These are phyloP conservation scores for Apiospora kogelbergensis DNA, from an alignment of 2,329 filamentous ascomycete species.

Conservation along the genomic window DNA sequence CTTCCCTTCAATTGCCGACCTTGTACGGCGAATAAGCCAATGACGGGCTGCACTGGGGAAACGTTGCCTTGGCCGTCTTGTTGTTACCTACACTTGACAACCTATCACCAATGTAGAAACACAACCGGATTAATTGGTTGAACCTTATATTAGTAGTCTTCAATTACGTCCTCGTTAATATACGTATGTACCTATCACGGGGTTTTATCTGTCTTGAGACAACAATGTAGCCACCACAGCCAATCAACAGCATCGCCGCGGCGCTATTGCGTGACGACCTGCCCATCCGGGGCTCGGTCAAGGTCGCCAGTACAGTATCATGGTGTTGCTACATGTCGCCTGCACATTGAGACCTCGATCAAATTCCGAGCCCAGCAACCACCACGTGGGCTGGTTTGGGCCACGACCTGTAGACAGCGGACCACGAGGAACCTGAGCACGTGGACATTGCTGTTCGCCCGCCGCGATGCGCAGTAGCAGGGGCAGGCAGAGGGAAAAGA, in stretches of 20 bases:
- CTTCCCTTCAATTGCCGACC: neutral
- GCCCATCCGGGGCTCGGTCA: neutral
- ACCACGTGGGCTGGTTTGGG: neutral
- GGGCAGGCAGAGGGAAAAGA: neutral
- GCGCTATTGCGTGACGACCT: neutral
- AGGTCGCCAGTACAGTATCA: neutral
- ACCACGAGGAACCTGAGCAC: neutral
- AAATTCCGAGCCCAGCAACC: neutral
- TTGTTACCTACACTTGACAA: neutral
- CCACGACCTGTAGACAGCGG: neutral
- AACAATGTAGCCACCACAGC: neutral
- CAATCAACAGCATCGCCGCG: neutral
- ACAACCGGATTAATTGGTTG: neutral
- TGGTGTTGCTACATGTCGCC: neutral
- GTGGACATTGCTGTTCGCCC: neutral
- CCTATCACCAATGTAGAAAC: neutral
- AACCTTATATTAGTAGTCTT: neutral
- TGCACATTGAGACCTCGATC: neutral
- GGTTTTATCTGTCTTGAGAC: neutral
- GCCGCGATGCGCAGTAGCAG: neutral
- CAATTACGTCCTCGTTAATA: neutral
- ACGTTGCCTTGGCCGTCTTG: slow-evolving; percentile 9
- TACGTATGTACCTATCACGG: neutral
- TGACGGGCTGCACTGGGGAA: neutral
- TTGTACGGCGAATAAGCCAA: neutral